Evolutionary conservation across 2,329 filamentous ascomycete genomes (phyloP).

Genomic region (Phyllosticta ampelicida): DNA sequence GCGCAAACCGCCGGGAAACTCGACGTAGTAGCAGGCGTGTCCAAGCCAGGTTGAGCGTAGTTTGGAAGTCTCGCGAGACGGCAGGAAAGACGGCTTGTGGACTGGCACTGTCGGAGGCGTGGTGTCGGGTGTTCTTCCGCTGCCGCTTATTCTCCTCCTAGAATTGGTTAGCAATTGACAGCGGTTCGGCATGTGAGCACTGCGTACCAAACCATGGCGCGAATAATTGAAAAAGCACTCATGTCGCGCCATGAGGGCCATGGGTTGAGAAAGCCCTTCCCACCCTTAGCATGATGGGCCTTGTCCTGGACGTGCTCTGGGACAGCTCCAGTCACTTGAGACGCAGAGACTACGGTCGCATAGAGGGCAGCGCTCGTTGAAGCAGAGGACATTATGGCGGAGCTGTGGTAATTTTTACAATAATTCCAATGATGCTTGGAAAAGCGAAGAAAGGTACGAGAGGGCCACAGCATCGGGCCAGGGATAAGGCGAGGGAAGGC

Average conservation of each 20-base stretch:
- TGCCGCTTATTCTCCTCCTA: conserved; percentile 40
- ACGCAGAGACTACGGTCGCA: conserved; percentile 31
- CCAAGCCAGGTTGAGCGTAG: conserved; percentile 90
- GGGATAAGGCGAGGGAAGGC: conserved; percentile 22
- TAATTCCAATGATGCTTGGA: conserved; percentile 2
- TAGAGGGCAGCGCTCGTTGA: conserved; percentile 26
- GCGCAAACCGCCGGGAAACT: conserved; percentile 75
- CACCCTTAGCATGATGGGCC: conserved; percentile 41
- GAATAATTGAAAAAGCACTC: conserved; percentile 22
- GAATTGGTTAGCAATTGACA: conserved; percentile 7
- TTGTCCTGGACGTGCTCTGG: conserved; percentile 37
- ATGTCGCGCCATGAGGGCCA: conserved; percentile 43
- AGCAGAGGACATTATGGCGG: conserved; percentile 18
- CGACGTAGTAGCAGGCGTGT: conserved; percentile 87
- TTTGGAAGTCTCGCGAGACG: conserved; percentile 44
- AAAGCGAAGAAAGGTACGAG: conserved; percentile 2
- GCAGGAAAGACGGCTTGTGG: conserved; percentile 55
- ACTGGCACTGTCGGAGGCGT: conserved; percentile 56
- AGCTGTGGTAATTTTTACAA: conserved; percentile 6
- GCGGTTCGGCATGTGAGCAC: background rate
- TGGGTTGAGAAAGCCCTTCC: conserved; percentile 47
- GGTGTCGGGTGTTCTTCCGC: conserved; percentile 48
- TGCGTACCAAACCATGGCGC: conserved; percentile 30
- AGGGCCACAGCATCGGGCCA: conserved; percentile 12
- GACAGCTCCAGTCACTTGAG: conserved; percentile 24